A percentile compares a stretch with the other conserved stretches of the same genome.
These are phyloP conservation scores for Apiospora rasikravindrae DNA, from an alignment of 2,329 filamentous ascomycete species.

Conservation along the genomic window DNA sequence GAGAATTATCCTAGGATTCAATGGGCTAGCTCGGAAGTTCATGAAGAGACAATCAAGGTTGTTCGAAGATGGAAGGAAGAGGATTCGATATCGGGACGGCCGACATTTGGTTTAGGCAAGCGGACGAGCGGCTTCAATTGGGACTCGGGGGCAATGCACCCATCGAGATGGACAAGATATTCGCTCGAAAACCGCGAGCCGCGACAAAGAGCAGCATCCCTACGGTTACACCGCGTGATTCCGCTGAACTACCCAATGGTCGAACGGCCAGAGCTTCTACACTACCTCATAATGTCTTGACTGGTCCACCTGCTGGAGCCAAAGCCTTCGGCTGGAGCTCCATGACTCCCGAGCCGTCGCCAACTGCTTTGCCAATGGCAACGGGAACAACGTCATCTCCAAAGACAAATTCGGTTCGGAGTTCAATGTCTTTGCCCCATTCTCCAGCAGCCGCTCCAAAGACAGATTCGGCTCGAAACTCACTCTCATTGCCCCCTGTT, in stretches of 20 bases:
- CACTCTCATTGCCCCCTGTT: background rate
- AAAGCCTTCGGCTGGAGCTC: slow-evolving; percentile 35
- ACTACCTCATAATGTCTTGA: background rate
- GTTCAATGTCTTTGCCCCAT: background rate
- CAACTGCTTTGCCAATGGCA: background rate
- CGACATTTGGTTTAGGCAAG: slow-evolving; percentile 49
- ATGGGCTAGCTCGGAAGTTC: slow-evolving; percentile 61
- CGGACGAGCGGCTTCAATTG: slow-evolving; percentile 64
- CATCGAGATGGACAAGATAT: slow-evolving; percentile 54
- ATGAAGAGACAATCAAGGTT: slow-evolving; percentile 59
- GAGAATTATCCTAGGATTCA: slow-evolving; percentile 64
- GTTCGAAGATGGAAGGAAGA: slow-evolving; percentile 72
- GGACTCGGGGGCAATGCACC: slow-evolving; percentile 57
- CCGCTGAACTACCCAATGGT: slow-evolving; percentile 22
- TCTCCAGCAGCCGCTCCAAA: background rate
- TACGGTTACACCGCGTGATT: slow-evolving; percentile 34
- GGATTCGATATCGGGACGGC: slow-evolving; percentile 60
- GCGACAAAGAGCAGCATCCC: slow-evolving; percentile 25
- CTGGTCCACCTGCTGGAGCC: background rate
- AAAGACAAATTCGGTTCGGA: background rate
- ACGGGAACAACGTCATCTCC: background rate
- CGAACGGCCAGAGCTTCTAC: background rate
- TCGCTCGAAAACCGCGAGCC: slow-evolving; percentile 42
- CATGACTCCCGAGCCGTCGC: slow-evolving; percentile 21
- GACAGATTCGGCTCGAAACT: background rate